Evolutionary conservation across 164 flowering plant genomes (phyloP).

Genomic region (Santalum album): DNA sequence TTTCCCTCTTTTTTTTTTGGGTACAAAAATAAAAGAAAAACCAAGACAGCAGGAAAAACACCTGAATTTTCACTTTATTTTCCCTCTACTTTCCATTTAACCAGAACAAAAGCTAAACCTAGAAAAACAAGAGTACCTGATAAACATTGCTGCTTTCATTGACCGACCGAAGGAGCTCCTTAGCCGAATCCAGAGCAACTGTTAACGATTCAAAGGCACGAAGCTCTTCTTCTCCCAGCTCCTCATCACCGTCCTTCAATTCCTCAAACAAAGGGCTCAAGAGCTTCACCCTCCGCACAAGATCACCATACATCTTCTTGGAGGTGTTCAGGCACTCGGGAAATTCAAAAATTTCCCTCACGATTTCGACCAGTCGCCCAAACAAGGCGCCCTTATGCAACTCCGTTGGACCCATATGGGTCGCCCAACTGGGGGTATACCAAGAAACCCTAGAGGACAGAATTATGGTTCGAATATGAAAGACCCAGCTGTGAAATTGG

Average conservation of each 20-base stretch:
- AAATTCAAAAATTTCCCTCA: constrained; percentile 45
- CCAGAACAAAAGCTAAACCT: too few relatives aligned
- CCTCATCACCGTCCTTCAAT: constrained; percentile 36
- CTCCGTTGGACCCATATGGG: constrained; percentile 13
- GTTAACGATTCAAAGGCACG: constrained; percentile 34
- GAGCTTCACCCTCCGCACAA: constrained; percentile 72
- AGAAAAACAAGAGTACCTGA: constrained; percentile 37
- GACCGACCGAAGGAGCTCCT: constrained; percentile 42
- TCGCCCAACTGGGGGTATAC: neutral
- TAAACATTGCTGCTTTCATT: constrained; percentile 63
- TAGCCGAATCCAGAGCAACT: constrained; percentile 41
- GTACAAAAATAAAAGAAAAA: too few relatives aligned
- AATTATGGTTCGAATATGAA: neutral
- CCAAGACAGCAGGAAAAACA: too few relatives aligned
- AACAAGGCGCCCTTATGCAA: constrained; percentile 14
- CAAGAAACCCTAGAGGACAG: neutral
- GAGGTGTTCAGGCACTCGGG: constrained; percentile 49
- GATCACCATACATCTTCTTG: constrained; percentile 52
- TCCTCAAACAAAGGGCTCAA: constrained; percentile 85
- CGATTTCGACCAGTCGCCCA: constrained; percentile 24
- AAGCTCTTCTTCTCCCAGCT: constrained; percentile 24
- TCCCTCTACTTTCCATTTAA: neutral
- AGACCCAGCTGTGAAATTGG: neutral
- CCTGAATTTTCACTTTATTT: neutral
- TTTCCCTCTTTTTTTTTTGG: too few relatives aligned